Percentiles rank a stretch among this genome's conserved stretches.
These are phyloP conservation scores for Nicotiana sylvestris DNA, from an alignment of 257 asterid genomes.

Conservation along the genomic window DNA sequence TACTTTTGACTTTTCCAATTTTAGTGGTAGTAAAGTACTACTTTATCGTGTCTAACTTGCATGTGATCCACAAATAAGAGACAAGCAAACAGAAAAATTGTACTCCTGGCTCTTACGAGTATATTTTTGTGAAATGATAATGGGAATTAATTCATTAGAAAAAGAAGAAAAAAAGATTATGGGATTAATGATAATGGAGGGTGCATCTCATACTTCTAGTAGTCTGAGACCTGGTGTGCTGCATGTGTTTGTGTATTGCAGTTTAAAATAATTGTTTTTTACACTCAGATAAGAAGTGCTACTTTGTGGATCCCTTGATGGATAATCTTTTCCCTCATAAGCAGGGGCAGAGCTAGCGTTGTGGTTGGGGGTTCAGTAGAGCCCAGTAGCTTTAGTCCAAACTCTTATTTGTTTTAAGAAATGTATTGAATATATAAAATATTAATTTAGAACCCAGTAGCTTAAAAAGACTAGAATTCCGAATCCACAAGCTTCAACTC, in stretches of 20 bases:
- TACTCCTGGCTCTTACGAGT: background rate
- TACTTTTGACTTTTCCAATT: background rate
- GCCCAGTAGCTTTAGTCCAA: no score
- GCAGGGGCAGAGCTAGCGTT: background rate
- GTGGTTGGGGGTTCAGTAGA: no score
- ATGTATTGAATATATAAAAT: no score
- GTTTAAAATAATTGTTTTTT: background rate
- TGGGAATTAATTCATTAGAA: background rate
- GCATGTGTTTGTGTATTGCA: background rate
- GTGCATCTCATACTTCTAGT: background rate
- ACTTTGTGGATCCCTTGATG: background rate
- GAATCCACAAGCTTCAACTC: no score
- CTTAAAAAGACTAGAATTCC: no score
- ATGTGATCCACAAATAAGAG: background rate
- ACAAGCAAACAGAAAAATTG: background rate
- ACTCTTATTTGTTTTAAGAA: no score
- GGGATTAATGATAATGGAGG: background rate
- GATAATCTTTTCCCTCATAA: background rate
- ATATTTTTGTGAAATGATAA: background rate
- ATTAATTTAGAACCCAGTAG: no score
- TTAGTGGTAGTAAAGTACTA: background rate
- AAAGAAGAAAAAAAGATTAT: background rate
- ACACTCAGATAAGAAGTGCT: background rate
- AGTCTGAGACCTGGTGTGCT: background rate
- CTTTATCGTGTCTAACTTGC: background rate